A percentile compares a stretch with the other conserved stretches of the same genome.
These are phyloP conservation scores for Lactuca saligna DNA, from an alignment of 129 eudicot species.

Conservation along the genomic window DNA sequence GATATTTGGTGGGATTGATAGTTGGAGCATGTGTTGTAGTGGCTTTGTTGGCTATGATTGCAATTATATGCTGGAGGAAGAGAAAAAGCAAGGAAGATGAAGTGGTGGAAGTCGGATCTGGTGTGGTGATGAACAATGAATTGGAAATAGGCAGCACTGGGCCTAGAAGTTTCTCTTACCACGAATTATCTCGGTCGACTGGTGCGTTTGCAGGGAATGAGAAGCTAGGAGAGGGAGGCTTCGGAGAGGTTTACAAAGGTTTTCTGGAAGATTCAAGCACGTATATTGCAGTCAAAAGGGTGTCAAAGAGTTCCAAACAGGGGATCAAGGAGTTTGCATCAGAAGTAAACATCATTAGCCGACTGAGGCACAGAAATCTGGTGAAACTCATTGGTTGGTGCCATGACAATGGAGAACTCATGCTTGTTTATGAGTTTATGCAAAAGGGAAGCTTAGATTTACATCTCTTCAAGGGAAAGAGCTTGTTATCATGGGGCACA, in stretches of 20 bases:
- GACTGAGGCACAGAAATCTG: conserved; percentile 36
- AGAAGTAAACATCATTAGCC: conserved; percentile 39
- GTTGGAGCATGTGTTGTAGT: neutral
- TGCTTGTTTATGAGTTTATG: conserved; percentile 42
- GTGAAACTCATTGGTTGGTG: conserved; percentile 49
- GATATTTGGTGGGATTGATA: conserved; percentile 19
- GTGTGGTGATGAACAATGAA: conserved; percentile 15
- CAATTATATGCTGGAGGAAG: conserved; percentile 20
- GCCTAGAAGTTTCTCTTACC: conserved; percentile 31
- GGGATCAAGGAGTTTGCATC: conserved; percentile 47
- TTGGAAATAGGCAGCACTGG: conserved; percentile 11
- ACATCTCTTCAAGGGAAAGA: conserved; percentile 35
- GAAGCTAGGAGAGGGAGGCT: conserved; percentile 51
- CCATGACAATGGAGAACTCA: conserved; percentile 32
- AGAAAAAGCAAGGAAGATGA: neutral
- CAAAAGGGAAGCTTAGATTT: conserved; percentile 47
- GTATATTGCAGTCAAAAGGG: conserved; percentile 37
- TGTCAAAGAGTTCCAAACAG: conserved; percentile 34
- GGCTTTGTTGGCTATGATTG: neutral
- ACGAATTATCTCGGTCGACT: conserved; percentile 29
- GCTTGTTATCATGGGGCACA: conserved; percentile 36
- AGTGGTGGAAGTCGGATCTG: neutral
- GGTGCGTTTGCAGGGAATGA: conserved; percentile 17
- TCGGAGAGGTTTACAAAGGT: conserved; percentile 40
- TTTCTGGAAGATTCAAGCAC: conserved; percentile 14